phyloP scores from a whole-genome alignment of 2,329 filamentous ascomycete species.

The Xylaria sp. region DNA sequence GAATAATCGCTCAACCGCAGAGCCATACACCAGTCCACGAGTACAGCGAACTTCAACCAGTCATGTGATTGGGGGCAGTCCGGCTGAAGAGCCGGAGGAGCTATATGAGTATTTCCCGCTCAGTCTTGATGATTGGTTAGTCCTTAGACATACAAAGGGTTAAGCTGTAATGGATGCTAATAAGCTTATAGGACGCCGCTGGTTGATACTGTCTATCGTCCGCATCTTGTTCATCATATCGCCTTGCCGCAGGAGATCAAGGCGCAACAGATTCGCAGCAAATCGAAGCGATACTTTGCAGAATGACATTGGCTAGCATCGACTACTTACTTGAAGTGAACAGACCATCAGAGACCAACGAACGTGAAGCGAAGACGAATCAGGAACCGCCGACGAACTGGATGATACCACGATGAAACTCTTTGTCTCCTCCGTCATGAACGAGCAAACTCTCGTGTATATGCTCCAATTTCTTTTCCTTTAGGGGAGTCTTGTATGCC shows the following conservation, averaged over 20 bases:
- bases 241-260: slow-evolving; percentile 64
- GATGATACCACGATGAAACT: slow-evolving; percentile 8
- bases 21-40: slow-evolving; percentile 45
- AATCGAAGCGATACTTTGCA: slow-evolving; percentile 66
- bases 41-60: slow-evolving; percentile 31
- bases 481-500: slow-evolving; percentile 1
- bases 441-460: slow-evolving; percentile 8
- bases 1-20: slow-evolving; percentile 45
- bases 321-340: neutral
- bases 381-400: slow-evolving; percentile 4
- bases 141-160: neutral
- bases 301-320: slow-evolving; percentile 38
- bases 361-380: neutral
- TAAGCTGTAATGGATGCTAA: neutral
- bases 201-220: slow-evolving; percentile 38
- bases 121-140: slow-evolving; percentile 77
- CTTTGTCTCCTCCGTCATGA: slow-evolving; percentile 2
- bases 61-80: slow-evolving; percentile 48
- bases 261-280: slow-evolving; percentile 59
- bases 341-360: neutral
- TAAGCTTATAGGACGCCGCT: slow-evolving; percentile 22
- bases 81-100: slow-evolving; percentile 72
- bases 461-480: neutral
- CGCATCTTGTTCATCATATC: slow-evolving; percentile 90
- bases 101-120: slow-evolving; percentile 94